Conservation (phyloP, 192 early-diverging fungal genomes). For the Thoreauomyces humboldtii region DNA sequence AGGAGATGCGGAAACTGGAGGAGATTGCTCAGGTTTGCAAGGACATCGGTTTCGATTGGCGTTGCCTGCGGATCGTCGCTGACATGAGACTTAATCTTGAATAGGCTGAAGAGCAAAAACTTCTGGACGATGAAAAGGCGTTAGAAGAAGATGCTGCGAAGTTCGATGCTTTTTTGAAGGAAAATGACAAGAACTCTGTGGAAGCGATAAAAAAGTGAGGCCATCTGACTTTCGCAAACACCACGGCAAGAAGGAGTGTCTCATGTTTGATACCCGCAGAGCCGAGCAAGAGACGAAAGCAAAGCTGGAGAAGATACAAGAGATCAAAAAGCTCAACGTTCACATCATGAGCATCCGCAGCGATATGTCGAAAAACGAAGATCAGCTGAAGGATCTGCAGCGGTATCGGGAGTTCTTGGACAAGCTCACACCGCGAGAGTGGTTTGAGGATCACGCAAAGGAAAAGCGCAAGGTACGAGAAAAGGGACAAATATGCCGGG, state of each 20-base stretch:
- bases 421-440: constrained; percentile 57
- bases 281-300: constrained; percentile 62
- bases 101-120: constrained; percentile 57
- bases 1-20: constrained; percentile 60
- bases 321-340: constrained; percentile 59
- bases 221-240: no score
- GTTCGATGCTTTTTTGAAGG: constrained; percentile 60
- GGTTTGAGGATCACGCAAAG: constrained; percentile 32
- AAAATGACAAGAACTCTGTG: constrained; percentile 62
- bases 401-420: constrained; percentile 58
- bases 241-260: no score
- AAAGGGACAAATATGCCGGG: no score
- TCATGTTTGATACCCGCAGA: no score
- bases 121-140: constrained; percentile 59
- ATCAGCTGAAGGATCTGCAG: constrained; percentile 59
- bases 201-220: constrained; percentile 55
- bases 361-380: constrained; percentile 64
- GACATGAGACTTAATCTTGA: neutral
- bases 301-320: constrained; percentile 59
- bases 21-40: constrained; percentile 49
- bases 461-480: constrained; percentile 5
- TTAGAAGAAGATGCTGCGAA: constrained; percentile 62
- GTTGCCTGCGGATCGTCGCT: neutral
- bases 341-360: constrained; percentile 56
- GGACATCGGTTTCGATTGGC: neutral